phyloP scores from a whole-genome alignment of 176 grass and related monocot genomes.

The Lolium perenne region DNA sequence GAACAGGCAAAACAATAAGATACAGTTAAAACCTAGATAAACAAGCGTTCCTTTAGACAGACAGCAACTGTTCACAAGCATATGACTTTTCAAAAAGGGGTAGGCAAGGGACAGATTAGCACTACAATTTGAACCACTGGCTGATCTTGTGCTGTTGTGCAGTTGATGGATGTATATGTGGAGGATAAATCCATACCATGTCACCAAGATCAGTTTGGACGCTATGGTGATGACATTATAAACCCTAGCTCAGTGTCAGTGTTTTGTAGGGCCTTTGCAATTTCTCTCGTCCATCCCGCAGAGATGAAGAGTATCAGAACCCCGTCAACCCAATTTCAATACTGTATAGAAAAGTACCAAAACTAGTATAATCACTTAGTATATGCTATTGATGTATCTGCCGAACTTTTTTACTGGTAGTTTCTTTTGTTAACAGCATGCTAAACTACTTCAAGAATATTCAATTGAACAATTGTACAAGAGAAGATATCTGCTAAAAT shows the following conservation, averaged over 20 bases:
- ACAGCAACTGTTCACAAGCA: constrained; percentile 18
- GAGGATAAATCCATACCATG: constrained; percentile 16
- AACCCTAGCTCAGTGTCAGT: not conserved
- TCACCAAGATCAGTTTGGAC: constrained; percentile 19
- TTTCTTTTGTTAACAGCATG: not conserved
- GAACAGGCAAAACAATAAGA: constrained; percentile 33
- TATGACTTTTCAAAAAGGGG: not conserved
- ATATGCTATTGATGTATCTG: constrained; percentile 1
- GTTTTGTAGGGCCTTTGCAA: not conserved
- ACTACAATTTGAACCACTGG: constrained; percentile 19
- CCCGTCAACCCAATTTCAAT: not conserved
- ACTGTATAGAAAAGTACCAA: constrained; percentile 14
- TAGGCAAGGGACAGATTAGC: constrained; percentile 14
- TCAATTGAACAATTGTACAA: constrained; percentile 12
- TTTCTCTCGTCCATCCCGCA: constrained; percentile 25
- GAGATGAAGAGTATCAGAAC: constrained; percentile 23
- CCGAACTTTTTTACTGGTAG: not conserved
- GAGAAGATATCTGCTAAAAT: not conserved
- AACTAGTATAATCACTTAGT: not conserved
- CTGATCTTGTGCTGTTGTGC: not conserved
- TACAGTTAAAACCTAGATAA: constrained; percentile 34
- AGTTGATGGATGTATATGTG: not conserved
- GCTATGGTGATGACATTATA: constrained; percentile 26
- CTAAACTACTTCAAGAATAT: constrained; percentile 24
- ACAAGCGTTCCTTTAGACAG: not conserved